Conservation (phyloP, 2,329 filamentous ascomycete species). For the Thelonectria discophora region DNA sequence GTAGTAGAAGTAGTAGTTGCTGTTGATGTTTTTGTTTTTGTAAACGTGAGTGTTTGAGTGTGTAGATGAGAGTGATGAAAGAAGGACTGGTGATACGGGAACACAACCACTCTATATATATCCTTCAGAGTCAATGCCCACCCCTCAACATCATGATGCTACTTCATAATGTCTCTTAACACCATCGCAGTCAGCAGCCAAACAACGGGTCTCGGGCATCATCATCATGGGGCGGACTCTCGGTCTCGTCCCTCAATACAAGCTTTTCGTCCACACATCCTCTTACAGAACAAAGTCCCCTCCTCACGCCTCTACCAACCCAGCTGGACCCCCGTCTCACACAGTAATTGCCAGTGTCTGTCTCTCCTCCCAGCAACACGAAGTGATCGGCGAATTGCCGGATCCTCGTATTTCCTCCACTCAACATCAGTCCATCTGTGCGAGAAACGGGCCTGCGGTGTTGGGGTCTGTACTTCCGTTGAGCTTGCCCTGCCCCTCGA, state of each 20-base stretch:
- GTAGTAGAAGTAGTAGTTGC: not conserved
- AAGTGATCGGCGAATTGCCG: constrained; percentile 35
- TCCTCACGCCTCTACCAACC: not conserved
- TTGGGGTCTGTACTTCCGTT: not conserved
- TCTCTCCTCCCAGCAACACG: constrained; percentile 28
- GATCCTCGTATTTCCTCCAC: constrained; percentile 40
- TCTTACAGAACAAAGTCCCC: not conserved
- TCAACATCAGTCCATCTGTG: constrained; percentile 33
- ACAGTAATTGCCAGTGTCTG: not conserved
- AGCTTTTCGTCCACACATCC: not conserved
- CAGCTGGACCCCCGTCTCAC: not conserved
- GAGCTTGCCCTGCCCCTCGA: not conserved
- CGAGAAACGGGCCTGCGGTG: not conserved
- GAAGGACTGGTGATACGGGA: not conserved
- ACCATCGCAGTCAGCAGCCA: constrained; percentile 4
- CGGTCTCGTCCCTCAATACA: not conserved
- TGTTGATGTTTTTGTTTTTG: constrained; percentile 10
- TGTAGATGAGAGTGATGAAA: constrained; percentile 22
- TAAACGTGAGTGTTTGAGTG: constrained; percentile 14
- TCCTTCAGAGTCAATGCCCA: not conserved
- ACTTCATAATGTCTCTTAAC: constrained; percentile 7
- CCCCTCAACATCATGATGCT: not conserved
- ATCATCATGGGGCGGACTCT: constrained; percentile 7
- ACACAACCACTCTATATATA: constrained; percentile 24
- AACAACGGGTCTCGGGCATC: constrained; percentile 7